These are phyloP conservation scores for Pseudoperonospora humuli DNA, from an alignment of 352 stramenopile genomes.

Conservation along the genomic window DNA sequence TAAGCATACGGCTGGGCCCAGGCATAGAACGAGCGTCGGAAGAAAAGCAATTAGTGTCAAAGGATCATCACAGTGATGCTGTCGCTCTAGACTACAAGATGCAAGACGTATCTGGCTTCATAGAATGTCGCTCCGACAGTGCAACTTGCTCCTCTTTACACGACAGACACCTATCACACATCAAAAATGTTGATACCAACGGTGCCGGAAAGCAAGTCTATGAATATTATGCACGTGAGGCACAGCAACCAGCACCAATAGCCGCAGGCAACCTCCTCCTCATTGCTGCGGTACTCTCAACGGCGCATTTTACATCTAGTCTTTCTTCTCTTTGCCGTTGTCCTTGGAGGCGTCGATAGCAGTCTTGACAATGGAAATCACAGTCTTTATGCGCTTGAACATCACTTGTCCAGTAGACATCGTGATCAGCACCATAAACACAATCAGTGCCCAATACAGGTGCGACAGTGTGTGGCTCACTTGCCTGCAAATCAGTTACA, in stretches of 20 bases:
- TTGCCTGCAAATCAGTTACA: conserved; percentile 37
- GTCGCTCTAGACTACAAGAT: no score
- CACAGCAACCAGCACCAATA: conserved; percentile 10
- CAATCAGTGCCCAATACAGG: conserved; percentile 82
- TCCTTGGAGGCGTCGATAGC: conserved; percentile 48
- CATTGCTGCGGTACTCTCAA: conserved; percentile 4
- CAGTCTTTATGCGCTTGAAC: conserved; percentile 74
- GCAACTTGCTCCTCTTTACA: no score
- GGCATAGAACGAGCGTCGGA: no score
- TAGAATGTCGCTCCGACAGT: no score
- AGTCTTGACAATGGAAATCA: conserved; percentile 61
- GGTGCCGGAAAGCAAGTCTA: conserved; percentile 15
- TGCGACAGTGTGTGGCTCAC: conserved; percentile 81
- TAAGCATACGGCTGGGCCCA: no score
- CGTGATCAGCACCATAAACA: conserved; percentile 84
- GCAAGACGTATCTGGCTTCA: no score
- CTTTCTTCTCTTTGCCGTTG: conserved; percentile 46
- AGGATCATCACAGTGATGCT: no score
- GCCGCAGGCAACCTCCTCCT: conserved; percentile 4
- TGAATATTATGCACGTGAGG: conserved; percentile 16
- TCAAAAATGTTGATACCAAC: conserved; percentile 15
- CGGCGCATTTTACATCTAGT: conserved; percentile 31
- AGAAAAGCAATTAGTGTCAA: no score
- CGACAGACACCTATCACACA: no score
- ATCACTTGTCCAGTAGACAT: conserved; percentile 79